Conservation (phyloP, 345 rosid species). For the Citrus glauca region DNA sequence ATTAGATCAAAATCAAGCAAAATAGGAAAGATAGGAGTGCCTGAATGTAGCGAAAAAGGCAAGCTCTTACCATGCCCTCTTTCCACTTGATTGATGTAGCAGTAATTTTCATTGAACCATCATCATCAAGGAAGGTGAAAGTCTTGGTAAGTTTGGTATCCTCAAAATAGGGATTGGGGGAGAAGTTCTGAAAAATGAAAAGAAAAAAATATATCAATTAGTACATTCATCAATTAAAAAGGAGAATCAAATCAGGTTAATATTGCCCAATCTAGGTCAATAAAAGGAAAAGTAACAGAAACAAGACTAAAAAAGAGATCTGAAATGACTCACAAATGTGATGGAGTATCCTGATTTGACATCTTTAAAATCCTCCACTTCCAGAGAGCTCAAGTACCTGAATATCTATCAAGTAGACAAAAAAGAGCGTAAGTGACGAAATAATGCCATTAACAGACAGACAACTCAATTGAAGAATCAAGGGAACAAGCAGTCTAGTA, state of each 20-base stretch:
- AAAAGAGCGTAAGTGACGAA: background rate
- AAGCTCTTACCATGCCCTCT: conserved; percentile 65
- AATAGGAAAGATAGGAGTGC: background rate
- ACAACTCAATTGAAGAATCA: background rate
- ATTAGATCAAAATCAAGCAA: conserved; percentile 7
- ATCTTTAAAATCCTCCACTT: conserved; percentile 88
- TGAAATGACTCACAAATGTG: conserved; percentile 61
- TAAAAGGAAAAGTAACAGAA: background rate
- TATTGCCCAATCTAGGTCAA: background rate
- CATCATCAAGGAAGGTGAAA: conserved; percentile 82
- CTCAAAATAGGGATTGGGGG: conserved; percentile 78
- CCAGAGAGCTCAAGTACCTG: conserved; percentile 61
- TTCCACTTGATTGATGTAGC: conserved; percentile 89
- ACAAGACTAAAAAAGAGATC: background rate
- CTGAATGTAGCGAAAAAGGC: background rate
- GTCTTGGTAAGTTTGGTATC: conserved; percentile 76
- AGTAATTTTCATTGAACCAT: conserved; percentile 71
- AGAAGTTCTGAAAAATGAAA: conserved; percentile 54
- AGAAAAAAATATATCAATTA: background rate
- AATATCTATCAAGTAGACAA: conserved; percentile 47
- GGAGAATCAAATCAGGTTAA: background rate
- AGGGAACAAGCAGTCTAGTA: background rate
- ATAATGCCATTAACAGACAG: background rate
- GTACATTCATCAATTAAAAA: background rate
- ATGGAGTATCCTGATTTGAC: conserved; percentile 89